Evolutionary conservation across 495 filamentous ascomycete species (phyloP).

Genomic region (Amorphotheca resinae): DNA sequence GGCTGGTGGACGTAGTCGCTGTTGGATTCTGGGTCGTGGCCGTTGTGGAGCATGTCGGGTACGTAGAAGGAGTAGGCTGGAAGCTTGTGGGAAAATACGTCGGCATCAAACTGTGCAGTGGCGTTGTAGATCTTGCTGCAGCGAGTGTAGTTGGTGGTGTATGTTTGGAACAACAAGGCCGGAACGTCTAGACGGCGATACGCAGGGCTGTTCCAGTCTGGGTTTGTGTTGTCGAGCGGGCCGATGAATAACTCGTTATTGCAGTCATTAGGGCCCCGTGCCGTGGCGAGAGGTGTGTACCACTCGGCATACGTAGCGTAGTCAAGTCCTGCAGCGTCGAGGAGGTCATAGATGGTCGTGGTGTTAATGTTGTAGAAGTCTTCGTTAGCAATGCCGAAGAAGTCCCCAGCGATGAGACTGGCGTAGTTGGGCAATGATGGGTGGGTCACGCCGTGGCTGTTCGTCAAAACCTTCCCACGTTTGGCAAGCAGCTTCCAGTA

Average conservation of each 20-base stretch:
- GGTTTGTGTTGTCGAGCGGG: constrained; percentile 17
- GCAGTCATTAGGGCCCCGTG: constrained; percentile 15
- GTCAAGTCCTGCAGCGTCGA: constrained; percentile 51
- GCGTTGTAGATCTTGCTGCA: constrained; percentile 16
- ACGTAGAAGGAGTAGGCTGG: constrained; percentile 18
- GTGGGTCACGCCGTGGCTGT: constrained; percentile 33
- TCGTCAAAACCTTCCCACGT: constrained; percentile 12
- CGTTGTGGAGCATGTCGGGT: constrained; percentile 17
- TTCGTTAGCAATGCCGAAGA: constrained; percentile 57
- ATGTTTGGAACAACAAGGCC: constrained; percentile 12
- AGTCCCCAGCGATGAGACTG: constrained; percentile 45
- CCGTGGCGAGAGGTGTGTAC: constrained; percentile 14
- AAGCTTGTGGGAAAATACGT: constrained; percentile 8
- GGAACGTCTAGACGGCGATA: constrained; percentile 18
- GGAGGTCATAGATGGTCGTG: constrained; percentile 52
- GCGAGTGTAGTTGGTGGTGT: constrained; percentile 13
- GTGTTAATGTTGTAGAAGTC: constrained; percentile 47
- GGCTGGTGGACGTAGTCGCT: constrained; percentile 17
- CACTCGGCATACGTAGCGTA: constrained; percentile 16
- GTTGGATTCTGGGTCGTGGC: constrained; percentile 14
- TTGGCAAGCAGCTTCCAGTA: constrained; percentile 17
- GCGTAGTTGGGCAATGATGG: constrained; percentile 60
- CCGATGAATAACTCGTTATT: constrained; percentile 17
- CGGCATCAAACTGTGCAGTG: constrained; percentile 9
- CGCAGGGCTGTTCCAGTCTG: constrained; percentile 6